phyloP scores from a whole-genome alignment of 495 filamentous ascomycete genomes.

The Penicillium longicatenatum region DNA sequence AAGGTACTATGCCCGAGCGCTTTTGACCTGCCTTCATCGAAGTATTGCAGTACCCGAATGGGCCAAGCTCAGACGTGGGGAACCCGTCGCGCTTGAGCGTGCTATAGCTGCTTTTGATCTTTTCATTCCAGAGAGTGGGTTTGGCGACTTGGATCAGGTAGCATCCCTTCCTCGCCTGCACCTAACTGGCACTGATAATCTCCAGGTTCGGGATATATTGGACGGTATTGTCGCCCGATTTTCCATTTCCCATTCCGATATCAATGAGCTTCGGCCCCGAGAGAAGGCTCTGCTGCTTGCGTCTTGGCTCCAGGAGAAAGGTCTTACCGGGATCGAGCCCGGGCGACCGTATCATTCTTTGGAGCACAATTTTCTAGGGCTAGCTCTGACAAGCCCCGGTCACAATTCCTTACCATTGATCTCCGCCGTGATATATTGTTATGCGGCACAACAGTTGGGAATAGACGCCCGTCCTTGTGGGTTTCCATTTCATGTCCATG shows the following conservation, averaged over 20 bases:
- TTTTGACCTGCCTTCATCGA: conserved; percentile 79
- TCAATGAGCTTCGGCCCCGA: conserved; percentile 57
- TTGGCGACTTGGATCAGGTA: conserved; percentile 75
- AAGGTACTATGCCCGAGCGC: conserved; percentile 73
- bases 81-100: conserved; percentile 65
- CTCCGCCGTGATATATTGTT: conserved; percentile 73
- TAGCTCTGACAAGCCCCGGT: conserved; percentile 57
- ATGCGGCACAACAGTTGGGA: conserved; percentile 64
- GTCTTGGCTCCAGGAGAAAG: conserved; percentile 62
- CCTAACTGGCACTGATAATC: conserved; percentile 12
- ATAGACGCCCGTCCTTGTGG: conserved; percentile 72
- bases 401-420: conserved; percentile 80
- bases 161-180: conserved; percentile 15
- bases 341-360: conserved; percentile 72
- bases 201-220: conserved; percentile 60
- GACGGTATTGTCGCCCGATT: conserved; percentile 63
- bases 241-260: conserved; percentile 45
- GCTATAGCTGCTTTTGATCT: conserved; percentile 83
- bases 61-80: conserved; percentile 55
- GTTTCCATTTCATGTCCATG: conserved; percentile 80
- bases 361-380: conserved; percentile 81
- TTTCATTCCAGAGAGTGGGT: conserved; percentile 72
- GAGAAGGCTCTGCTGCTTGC: conserved; percentile 68
- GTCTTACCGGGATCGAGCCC: conserved; percentile 66
- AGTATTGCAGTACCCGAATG: conserved; percentile 76